Percentiles rank a stretch among this genome's conserved stretches.
phyloP scores from a whole-genome alignment of 768 basidiomycete genomes.

The Mycena latifolia region DNA sequence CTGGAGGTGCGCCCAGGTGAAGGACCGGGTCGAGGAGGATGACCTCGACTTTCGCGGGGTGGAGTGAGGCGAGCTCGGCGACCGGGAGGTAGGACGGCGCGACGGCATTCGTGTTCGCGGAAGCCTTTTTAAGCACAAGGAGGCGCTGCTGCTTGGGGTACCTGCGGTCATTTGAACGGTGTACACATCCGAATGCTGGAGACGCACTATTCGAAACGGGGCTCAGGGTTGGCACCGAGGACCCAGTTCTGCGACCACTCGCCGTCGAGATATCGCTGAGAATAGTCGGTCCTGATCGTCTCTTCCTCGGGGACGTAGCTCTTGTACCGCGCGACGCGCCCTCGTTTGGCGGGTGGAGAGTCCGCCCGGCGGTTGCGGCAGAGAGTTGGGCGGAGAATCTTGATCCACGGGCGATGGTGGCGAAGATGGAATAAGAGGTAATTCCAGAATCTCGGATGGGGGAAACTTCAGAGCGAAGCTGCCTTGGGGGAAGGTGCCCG shows the following conservation, averaged over 20 bases:
- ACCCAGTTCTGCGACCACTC: constrained; percentile 97
- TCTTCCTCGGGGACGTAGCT: constrained; percentile 96
- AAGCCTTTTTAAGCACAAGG: constrained; percentile 83
- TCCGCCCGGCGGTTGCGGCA: constrained; percentile 53
- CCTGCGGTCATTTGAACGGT: constrained; percentile 55
- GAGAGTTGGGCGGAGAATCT: constrained; percentile 61
- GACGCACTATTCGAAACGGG: constrained; percentile 92
- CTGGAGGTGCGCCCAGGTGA: constrained; percentile 88
- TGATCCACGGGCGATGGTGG: too few species aligned
- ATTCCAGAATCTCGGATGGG: constrained; percentile 62
- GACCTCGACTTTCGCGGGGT: constrained; percentile 86
- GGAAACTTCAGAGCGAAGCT: constrained; percentile 66
- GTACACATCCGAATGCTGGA: background rate
- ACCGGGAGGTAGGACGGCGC: constrained; percentile 81
- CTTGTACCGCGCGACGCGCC: constrained; percentile 73
- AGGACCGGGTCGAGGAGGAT: constrained; percentile 90
- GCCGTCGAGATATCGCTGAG: constrained; percentile 88
- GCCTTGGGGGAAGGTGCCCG: too few species aligned
- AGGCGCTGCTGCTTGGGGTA: constrained; percentile 95
- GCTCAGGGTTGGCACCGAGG: constrained; percentile 87
- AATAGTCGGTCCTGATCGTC: constrained; percentile 96
- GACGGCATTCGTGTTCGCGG: constrained; percentile 76
- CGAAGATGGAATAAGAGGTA: constrained; percentile 71
- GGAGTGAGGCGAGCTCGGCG: constrained; percentile 65
- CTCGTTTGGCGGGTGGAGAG: constrained; percentile 75